Evolutionary conservation across 2,329 filamentous ascomycete genomes (phyloP).

Genomic region (Fusarium sp.): DNA sequence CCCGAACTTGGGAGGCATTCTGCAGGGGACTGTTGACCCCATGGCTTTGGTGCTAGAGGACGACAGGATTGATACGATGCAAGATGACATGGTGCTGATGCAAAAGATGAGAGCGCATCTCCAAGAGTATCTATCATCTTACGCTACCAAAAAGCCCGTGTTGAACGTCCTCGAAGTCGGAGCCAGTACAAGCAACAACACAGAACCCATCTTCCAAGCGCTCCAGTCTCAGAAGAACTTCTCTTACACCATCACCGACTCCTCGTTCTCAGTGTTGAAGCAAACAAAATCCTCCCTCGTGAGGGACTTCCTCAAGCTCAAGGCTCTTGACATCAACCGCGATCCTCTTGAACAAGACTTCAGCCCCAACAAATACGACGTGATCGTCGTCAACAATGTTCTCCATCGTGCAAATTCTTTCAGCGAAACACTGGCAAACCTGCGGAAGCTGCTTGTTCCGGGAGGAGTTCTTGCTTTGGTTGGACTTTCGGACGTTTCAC

Average conservation of each 20-base stretch:
- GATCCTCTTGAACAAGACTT: conserved; percentile 16
- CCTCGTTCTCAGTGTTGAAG: neutral
- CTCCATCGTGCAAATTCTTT: conserved; percentile 8
- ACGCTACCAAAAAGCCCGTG: conserved; percentile 3
- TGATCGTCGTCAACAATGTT: conserved; percentile 16
- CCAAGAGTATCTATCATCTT: conserved; percentile 6
- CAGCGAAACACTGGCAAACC: neutral
- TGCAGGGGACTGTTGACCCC: conserved; percentile 1
- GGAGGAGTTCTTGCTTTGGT: conserved; percentile 9
- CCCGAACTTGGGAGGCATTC: conserved; percentile 12
- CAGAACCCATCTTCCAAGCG: rapidly evolving
- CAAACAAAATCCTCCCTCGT: neutral
- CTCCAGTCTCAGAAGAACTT: neutral
- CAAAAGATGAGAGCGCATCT: conserved; percentile 5
- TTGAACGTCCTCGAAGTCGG: conserved; percentile 18
- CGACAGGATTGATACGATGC: neutral
- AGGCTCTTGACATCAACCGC: conserved; percentile 11
- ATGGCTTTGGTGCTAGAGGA: neutral
- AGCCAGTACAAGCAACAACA: conserved; percentile 3
- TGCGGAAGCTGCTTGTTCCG: conserved; percentile 5
- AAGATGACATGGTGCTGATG: neutral
- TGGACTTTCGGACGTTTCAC: conserved; percentile 25
- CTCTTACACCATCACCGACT: conserved; percentile 9
- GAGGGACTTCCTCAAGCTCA: neutral
- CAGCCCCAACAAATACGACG: neutral